A percentile compares a stretch with the other conserved stretches of the same genome.
Evolutionary conservation across 2,329 filamentous ascomycete genomes (phyloP).

Genomic region (Colletotrichum sp.): DNA sequence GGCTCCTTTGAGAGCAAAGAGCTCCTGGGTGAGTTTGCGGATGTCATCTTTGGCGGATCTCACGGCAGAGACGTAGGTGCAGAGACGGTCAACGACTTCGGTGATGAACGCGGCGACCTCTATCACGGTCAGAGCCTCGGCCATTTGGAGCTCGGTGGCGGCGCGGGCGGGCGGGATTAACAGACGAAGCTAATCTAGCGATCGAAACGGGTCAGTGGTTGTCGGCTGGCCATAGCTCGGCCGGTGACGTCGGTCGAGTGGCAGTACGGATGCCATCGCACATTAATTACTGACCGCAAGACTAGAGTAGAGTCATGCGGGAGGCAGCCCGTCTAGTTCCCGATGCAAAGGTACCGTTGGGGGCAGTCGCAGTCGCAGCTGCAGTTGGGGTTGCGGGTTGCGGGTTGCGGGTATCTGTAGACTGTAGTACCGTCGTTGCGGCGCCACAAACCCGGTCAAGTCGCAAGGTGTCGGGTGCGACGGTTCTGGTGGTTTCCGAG

Average conservation of each 20-base stretch:
- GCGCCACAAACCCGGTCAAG: background rate
- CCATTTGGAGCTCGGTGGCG: constrained; percentile 14
- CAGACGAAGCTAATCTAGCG: background rate
- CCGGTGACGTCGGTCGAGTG: background rate
- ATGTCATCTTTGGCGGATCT: constrained; percentile 28
- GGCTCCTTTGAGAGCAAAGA: constrained; percentile 27
- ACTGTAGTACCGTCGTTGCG: background rate
- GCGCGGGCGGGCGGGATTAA: background rate
- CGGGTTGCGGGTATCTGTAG: background rate
- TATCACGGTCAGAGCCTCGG: constrained; percentile 23
- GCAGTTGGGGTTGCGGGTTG: background rate
- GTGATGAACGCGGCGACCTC: constrained; percentile 24
- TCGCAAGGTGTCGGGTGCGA: background rate
- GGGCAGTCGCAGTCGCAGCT: background rate
- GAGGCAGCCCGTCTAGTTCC: background rate
- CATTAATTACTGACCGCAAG: background rate
- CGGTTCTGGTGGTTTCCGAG: background rate
- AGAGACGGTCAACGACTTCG: constrained; percentile 24
- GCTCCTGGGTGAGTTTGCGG: constrained; percentile 26
- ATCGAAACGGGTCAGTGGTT: background rate
- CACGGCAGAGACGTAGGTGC: constrained; percentile 20
- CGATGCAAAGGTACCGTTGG: background rate
- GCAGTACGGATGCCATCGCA: background rate
- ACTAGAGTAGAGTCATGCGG: background rate
- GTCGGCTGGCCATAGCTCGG: background rate